These are phyloP conservation scores for Cladophialophora yegresii DNA, from an alignment of 2,329 filamentous ascomycete species.

Conservation along the genomic window DNA sequence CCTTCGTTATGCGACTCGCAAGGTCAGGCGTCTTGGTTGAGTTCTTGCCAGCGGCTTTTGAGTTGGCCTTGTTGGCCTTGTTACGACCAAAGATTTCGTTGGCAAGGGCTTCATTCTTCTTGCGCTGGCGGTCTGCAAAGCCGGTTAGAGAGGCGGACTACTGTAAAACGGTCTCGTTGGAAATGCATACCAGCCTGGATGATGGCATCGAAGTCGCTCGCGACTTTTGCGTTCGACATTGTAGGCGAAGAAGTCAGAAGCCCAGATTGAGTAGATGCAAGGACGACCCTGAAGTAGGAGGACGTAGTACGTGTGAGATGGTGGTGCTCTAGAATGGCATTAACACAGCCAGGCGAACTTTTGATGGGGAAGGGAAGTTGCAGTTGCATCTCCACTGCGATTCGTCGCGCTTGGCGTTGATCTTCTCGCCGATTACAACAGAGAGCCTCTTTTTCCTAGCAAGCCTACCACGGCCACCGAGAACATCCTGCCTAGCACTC, in stretches of 20 bases:
- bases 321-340: neutral
- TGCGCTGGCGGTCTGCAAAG: slow-evolving; percentile 53
- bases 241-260: slow-evolving; percentile 4
- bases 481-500: neutral
- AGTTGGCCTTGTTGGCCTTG: slow-evolving; percentile 48
- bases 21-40: slow-evolving; percentile 51
- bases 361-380: neutral
- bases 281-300: neutral
- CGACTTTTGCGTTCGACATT: slow-evolving; percentile 45
- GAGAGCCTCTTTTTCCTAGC: neutral
- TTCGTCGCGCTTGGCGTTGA: neutral
- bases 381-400: neutral
- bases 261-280: neutral
- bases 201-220: slow-evolving; percentile 54
- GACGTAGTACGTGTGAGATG: neutral
- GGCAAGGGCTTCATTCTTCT: slow-evolving; percentile 59
- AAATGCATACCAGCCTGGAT: slow-evolving; percentile 52
- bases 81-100: slow-evolving; percentile 61
- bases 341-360: neutral
- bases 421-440: neutral
- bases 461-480: neutral
- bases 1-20: slow-evolving; percentile 63
- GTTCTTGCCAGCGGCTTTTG: slow-evolving; percentile 43
- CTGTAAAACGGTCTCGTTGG: slow-evolving; percentile 2
- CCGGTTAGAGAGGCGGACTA: slow-evolving; percentile 19